Conservation (phyloP, 352 stramenopile genomes). For the Plasmopara halstedii region DNA sequence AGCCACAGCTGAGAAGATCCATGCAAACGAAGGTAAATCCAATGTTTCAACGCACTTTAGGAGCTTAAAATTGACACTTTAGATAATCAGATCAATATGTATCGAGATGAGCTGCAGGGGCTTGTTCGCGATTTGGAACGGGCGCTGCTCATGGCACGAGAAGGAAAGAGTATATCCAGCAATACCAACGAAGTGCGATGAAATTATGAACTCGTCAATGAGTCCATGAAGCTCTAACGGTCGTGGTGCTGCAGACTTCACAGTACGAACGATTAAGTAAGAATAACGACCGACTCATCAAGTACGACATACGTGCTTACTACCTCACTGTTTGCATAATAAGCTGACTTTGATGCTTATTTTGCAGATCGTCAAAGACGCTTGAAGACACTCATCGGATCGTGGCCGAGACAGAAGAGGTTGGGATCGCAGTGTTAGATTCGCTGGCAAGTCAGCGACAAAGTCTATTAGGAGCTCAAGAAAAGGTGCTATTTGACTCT, state of each 20-base stretch:
- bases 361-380: slow-evolving; percentile 44
- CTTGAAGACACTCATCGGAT: slow-evolving; percentile 63
- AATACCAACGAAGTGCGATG: slow-evolving; percentile 22
- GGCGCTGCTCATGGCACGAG: slow-evolving; percentile 56
- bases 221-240: neutral
- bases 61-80: neutral
- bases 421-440: slow-evolving; percentile 65
- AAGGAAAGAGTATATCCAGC: slow-evolving; percentile 25
- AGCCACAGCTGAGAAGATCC: slow-evolving; percentile 46
- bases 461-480: slow-evolving; percentile 53
- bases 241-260: slow-evolving; percentile 25
- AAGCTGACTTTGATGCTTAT: neutral
- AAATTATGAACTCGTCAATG: neutral
- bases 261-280: slow-evolving; percentile 63
- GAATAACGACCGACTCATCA: slow-evolving; percentile 57
- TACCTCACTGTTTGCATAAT: neutral
- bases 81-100: slow-evolving; percentile 71
- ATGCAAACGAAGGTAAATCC: slow-evolving; percentile 59
- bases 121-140: slow-evolving; percentile 62
- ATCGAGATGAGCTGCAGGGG: slow-evolving; percentile 61
- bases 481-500: slow-evolving; percentile 65
- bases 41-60: neutral
- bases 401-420: slow-evolving; percentile 55
- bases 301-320: slow-evolving; percentile 15
- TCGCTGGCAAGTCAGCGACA: slow-evolving; percentile 63